These are phyloP conservation scores for Cucumis variabilis DNA, from an alignment of 331 rosid species.

Conservation along the genomic window DNA sequence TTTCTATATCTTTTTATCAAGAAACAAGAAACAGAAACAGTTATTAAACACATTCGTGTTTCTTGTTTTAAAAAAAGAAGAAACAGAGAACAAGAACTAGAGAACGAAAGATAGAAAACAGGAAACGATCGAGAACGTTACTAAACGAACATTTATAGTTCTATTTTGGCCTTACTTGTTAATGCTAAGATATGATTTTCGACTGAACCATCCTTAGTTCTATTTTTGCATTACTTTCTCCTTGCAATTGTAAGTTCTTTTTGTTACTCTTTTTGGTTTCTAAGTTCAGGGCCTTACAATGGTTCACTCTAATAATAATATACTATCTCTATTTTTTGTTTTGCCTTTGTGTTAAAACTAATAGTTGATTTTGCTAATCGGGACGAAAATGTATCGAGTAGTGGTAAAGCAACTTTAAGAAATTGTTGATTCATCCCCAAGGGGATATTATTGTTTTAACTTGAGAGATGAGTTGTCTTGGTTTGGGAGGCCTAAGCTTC, in stretches of 20 bases:
- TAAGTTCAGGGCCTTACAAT: neutral
- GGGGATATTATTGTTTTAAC: conserved; percentile 54
- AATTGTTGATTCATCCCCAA: conserved; percentile 56
- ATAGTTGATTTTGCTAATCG: conserved; percentile 80
- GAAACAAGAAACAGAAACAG: too few relatives aligned
- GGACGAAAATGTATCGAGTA: conserved; percentile 85
- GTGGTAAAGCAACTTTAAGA: conserved; percentile 89
- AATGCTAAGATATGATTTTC: conserved; percentile 19
- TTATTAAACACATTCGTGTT: too few relatives aligned
- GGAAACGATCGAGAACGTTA: too few relatives aligned
- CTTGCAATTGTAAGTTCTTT: conserved; percentile 80
- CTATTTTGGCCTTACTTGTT: neutral
- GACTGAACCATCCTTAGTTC: conserved; percentile 37
- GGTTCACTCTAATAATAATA: conserved; percentile 19
- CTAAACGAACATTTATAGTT: conserved; percentile 5
- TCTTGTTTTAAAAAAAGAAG: too few relatives aligned
- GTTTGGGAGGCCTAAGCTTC: conserved; percentile 88
- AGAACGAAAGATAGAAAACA: too few relatives aligned
- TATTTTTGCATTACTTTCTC: conserved; percentile 85
- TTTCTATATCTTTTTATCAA: too few relatives aligned
- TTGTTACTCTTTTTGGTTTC: neutral
- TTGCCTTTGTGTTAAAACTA: conserved; percentile 16
- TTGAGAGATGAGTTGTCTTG: conserved; percentile 89
- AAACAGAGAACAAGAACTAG: too few relatives aligned
- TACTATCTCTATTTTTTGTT: neutral